Percentiles rank a stretch among this genome's conserved stretches.
Evolutionary conservation across 768 basidiomycete genomes (phyloP).

Genomic region (Lactarius evosmus): DNA sequence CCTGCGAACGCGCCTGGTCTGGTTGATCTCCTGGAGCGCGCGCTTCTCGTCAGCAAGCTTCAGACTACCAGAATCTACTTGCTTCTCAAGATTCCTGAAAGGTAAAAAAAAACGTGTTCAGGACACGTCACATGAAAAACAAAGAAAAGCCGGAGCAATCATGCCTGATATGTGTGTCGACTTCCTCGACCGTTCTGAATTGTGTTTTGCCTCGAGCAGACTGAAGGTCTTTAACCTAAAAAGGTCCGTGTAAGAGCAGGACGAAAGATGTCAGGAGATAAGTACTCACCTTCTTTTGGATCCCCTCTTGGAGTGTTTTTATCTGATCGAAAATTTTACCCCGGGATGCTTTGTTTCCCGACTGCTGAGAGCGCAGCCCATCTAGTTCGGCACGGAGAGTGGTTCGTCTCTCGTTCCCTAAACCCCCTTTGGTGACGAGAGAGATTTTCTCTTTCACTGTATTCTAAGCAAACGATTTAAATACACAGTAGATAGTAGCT

Average conservation of each 20-base stretch:
- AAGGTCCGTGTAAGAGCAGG: slow-evolving; percentile 7
- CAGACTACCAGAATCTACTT: slow-evolving; percentile 88
- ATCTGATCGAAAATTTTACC: slow-evolving; percentile 75
- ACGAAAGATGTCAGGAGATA: not conserved
- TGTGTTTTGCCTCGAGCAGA: slow-evolving; percentile 70
- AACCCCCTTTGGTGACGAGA: slow-evolving; percentile 53
- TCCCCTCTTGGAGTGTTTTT: slow-evolving; percentile 68
- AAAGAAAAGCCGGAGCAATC: slow-evolving; percentile 32
- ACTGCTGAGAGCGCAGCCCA: slow-evolving; percentile 72
- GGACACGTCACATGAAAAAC: slow-evolving; percentile 17
- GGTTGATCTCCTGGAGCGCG: slow-evolving; percentile 84
- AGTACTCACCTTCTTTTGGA: slow-evolving; percentile 71
- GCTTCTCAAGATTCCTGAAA: slow-evolving; percentile 73
- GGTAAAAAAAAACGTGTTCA: slow-evolving; percentile 17
- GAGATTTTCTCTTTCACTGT: slow-evolving; percentile 74
- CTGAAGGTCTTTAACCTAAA: slow-evolving; percentile 83
- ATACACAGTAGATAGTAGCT: slow-evolving; percentile 22
- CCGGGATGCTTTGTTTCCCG: slow-evolving; percentile 65
- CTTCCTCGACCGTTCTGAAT: slow-evolving; percentile 80
- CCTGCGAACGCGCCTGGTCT: slow-evolving; percentile 65
- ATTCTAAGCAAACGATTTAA: slow-evolving; percentile 44
- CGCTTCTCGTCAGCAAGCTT: slow-evolving; percentile 96
- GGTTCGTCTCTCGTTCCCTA: slow-evolving; percentile 68
- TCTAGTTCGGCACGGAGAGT: slow-evolving; percentile 81
- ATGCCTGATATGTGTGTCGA: slow-evolving; percentile 84